These are phyloP conservation scores for Colletotrichum gloeosporioides DNA, from an alignment of 2,329 filamentous ascomycete genomes.

Conservation along the genomic window DNA sequence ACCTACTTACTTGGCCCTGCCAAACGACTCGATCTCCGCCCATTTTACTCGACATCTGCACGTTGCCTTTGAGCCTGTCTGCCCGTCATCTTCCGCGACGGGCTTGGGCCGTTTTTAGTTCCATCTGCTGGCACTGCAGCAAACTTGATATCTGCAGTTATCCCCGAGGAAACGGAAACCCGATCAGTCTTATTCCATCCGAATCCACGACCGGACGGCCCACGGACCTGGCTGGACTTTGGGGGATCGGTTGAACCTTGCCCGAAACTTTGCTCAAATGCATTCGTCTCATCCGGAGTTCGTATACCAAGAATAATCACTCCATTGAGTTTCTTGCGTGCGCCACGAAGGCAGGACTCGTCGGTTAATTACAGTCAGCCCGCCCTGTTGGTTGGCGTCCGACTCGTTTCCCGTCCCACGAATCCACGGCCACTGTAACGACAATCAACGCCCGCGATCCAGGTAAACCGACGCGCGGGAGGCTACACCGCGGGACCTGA, in stretches of 20 bases:
- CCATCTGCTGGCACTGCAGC: not conserved
- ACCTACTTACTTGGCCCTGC: not conserved
- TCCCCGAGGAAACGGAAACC: not conserved
- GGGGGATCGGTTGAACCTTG: not conserved
- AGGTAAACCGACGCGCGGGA: not conserved
- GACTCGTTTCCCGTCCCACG: slow-evolving; percentile 2
- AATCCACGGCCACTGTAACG: slow-evolving; percentile 11
- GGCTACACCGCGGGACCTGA: not conserved
- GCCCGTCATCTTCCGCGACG: not conserved
- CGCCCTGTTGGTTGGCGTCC: not conserved
- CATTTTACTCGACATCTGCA: not conserved
- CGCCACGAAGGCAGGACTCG: not conserved
- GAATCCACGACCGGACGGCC: not conserved
- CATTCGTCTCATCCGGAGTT: slow-evolving; percentile 1
- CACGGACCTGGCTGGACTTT: not conserved
- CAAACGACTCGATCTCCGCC: not conserved
- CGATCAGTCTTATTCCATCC: slow-evolving; percentile 1
- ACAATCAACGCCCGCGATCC: slow-evolving; percentile 11
- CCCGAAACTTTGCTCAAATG: slow-evolving; percentile 11
- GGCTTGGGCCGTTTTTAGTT: not conserved
- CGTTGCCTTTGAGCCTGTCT: not conserved
- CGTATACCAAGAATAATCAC: slow-evolving; percentile 1
- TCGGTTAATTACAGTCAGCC: not conserved
- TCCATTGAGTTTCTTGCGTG: not conserved
- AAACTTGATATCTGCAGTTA: not conserved